phyloP scores from a whole-genome alignment of 2,329 filamentous ascomycete genomes.

The Calonectria honghensis region DNA sequence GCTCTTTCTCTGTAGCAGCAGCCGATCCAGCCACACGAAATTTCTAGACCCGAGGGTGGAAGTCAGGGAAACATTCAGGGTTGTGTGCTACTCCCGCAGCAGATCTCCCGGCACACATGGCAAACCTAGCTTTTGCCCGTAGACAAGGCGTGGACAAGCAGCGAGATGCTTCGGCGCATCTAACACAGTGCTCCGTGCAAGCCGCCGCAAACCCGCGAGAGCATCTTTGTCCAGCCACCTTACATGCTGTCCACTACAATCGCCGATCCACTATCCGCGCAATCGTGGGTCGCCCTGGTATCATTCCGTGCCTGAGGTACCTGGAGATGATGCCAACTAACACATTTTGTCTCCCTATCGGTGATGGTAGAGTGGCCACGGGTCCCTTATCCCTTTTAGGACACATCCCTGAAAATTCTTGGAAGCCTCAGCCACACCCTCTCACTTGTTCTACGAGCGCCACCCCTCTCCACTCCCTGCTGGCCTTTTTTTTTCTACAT shows the following conservation, averaged over 20 bases:
- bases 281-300: constrained; percentile 46
- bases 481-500: constrained; percentile 1
- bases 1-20: constrained; percentile 6
- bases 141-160: not conserved
- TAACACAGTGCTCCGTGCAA: constrained; percentile 3
- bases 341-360: constrained; percentile 44
- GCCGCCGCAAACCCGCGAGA: constrained; percentile 12
- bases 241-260: not conserved
- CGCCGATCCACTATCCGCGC: constrained; percentile 42
- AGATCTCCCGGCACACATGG: constrained; percentile 25
- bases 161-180: not conserved
- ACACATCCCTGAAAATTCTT: constrained; percentile 37
- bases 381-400: constrained; percentile 49
- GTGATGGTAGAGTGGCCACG: constrained; percentile 36
- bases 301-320: constrained; percentile 33
- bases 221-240: constrained; percentile 26
- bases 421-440: constrained; percentile 33
- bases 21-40: constrained; percentile 22
- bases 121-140: constrained; percentile 1
- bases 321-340: constrained; percentile 34
- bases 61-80: not conserved
- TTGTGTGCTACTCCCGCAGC: constrained; percentile 7
- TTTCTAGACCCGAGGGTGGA: constrained; percentile 13
- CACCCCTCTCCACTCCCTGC: constrained; percentile 21
- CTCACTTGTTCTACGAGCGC: constrained; percentile 10